Percentiles rank a stretch among this genome's conserved stretches.
phyloP scores from a whole-genome alignment of 345 rosid genomes.

The Iberis pinnata region DNA sequence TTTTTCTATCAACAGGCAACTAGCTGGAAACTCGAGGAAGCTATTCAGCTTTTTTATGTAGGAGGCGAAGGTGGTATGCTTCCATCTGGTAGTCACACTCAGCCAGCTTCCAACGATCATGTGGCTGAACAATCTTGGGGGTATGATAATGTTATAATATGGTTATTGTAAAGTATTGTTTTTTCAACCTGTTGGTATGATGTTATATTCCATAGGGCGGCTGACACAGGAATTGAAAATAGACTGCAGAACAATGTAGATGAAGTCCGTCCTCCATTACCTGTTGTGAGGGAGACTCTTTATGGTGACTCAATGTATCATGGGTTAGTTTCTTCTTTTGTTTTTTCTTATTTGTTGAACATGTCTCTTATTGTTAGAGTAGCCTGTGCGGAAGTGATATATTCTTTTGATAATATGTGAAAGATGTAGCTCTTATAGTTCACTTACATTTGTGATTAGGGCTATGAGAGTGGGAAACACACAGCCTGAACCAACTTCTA shows the following conservation, averaged over 20 bases:
- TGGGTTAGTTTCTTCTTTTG: slow-evolving; percentile 40
- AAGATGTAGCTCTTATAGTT: slow-evolving; percentile 12
- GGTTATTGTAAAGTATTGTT: background rate
- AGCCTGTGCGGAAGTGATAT: background rate
- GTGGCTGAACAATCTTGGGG: slow-evolving; percentile 33
- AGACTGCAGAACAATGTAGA: slow-evolving; percentile 42
- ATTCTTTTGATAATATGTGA: too few relatives aligned
- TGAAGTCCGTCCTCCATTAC: slow-evolving; percentile 89
- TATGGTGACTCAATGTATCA: slow-evolving; percentile 59
- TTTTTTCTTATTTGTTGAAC: background rate
- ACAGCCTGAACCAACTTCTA: slow-evolving; percentile 44
- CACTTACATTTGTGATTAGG: slow-evolving; percentile 33
- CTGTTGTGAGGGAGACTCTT: slow-evolving; percentile 92
- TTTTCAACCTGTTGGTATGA: slow-evolving; percentile 4
- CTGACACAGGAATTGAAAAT: slow-evolving; percentile 32
- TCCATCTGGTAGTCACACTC: slow-evolving; percentile 40
- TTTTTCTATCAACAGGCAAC: slow-evolving; percentile 58
- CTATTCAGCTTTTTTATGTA: slow-evolving; percentile 84
- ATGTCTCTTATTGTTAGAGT: background rate
- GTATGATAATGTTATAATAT: slow-evolving; percentile 30
- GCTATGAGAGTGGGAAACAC: slow-evolving; percentile 43
- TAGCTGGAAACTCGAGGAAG: slow-evolving; percentile 95
- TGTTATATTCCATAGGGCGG: slow-evolving; percentile 35
- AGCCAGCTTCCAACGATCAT: slow-evolving; percentile 27
- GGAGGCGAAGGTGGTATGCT: slow-evolving; percentile 56